Base-by-base conservation (phyloP, 768 basidiomycete genomes). In the Hydnum rufescens region DNA sequence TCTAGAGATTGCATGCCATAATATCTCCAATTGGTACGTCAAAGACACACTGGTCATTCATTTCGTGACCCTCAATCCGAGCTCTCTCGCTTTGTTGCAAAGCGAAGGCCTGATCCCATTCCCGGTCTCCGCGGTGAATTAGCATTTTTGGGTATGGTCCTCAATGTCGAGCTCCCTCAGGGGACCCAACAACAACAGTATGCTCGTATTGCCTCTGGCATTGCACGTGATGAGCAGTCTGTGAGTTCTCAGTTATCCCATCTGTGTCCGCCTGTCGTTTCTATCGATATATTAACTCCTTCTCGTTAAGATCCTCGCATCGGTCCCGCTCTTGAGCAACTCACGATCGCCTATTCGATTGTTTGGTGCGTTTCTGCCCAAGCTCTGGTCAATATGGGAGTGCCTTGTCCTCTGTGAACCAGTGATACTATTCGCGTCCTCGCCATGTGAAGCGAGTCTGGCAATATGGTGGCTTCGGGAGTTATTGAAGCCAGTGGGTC, bases 391-490 rank as follows among this genome's bases (percentile, higher is more conserved):
- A 23, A 57, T 73, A 51, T 99, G 93, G 93, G 93, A 99, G 64
- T 90, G 90, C 52, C 68, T 96, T 0, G 71, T 96, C 0, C 71
- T 96, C 5, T 86, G 82, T 56, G 92, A 99, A 61, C 88, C 93
- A 0, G 72, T 99, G 4, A 66, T 97, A 19, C 70, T 97, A 28
- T 90, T 82, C 58, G 82, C 82, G 2, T 64, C 76, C 1, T 80
- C 79, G 0, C 88, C 92, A 19, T 74, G 82, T 0, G 72, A 78
- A 61, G 86, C 83, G 0, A 90, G 86, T 57, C 82, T 88, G 58
- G 81, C 84, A 18, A 71, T 96, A 3, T 90, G 88, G 87, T 93
- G 87, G 83, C 66, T 99, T 18, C 72, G 84, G 23, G 87, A 93
- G 61, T 69, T 96, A 5, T 59, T 95, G 4, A 74, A 86, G 32